These are phyloP conservation scores for Epichloe gansuensis DNA, from an alignment of 2,329 filamentous ascomycete genomes.

Conservation along the genomic window DNA sequence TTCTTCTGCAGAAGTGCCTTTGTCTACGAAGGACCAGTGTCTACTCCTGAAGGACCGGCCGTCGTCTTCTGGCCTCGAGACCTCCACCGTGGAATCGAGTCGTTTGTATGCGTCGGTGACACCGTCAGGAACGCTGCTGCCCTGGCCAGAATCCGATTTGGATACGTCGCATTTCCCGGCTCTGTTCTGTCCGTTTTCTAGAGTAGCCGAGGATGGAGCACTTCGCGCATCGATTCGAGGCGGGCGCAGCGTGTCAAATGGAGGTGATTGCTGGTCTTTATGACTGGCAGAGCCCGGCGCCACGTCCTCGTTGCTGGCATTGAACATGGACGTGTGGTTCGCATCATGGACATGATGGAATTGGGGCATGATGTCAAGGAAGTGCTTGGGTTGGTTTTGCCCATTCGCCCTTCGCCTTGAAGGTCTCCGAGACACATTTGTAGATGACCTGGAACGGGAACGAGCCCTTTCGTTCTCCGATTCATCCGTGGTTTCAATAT, in stretches of 20 bases:
- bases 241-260: conserved; percentile 36
- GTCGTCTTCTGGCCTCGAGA: conserved; percentile 13
- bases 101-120: conserved; percentile 23
- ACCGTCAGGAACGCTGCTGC: conserved; percentile 13
- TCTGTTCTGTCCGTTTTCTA: conserved; percentile 10
- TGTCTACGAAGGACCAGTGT: conserved; percentile 41
- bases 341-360: conserved; percentile 28
- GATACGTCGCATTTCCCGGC: conserved; percentile 23
- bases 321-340: conserved; percentile 8
- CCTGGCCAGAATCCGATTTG: conserved; percentile 24
- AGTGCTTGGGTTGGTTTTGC: conserved; percentile 26
- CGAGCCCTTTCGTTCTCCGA: conserved; percentile 32
- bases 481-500: conserved; percentile 33
- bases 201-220: conserved; percentile 24
- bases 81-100: conserved; percentile 19
- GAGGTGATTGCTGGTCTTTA: conserved; percentile 27
- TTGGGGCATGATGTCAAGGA: conserved; percentile 38
- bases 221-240: conserved; percentile 34
- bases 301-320: conserved; percentile 9
- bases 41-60: conserved; percentile 17
- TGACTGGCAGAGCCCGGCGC: conserved; percentile 4
- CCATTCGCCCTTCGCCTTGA: conserved; percentile 19
- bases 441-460: conserved; percentile 25
- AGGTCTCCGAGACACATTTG: conserved; percentile 22
- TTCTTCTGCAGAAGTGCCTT: conserved; percentile 22